These are phyloP conservation scores for Cordyceps cateniannulata DNA, from an alignment of 2,329 filamentous ascomycete genomes.

Conservation along the genomic window DNA sequence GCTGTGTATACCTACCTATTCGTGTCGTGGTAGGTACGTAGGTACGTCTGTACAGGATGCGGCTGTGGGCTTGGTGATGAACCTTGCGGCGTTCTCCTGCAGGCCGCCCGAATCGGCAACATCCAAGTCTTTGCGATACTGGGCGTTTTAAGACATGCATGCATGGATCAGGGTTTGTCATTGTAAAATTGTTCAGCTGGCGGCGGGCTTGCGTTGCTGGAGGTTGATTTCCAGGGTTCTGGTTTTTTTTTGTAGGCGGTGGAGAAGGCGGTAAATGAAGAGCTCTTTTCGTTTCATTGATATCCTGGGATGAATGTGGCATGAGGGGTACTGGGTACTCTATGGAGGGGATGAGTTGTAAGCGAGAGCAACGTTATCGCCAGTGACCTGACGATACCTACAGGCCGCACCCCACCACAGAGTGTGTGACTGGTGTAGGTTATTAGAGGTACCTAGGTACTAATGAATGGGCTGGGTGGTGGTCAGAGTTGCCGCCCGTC, in stretches of 20 bases:
- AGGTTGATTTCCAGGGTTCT: not conserved
- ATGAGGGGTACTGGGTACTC: not conserved
- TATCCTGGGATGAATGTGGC: not conserved
- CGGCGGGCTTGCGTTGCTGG: not conserved
- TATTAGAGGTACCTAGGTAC: too few species aligned
- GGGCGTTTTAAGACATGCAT: not conserved
- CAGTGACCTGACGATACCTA: not conserved
- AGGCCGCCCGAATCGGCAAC: not conserved
- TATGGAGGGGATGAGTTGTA: too few species aligned
- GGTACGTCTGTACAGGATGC: too few species aligned
- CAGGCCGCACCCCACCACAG: not conserved
- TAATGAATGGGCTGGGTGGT: too few species aligned
- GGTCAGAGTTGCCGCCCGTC: too few species aligned
- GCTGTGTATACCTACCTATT: too few species aligned
- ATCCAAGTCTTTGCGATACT: not conserved
- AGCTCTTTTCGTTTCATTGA: not conserved
- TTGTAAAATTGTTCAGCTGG: not conserved
- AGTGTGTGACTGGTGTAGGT: too few species aligned
- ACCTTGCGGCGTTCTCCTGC: not conserved
- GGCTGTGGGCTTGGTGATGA: too few species aligned
- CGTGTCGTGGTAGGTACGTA: not conserved
- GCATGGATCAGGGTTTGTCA: conserved; percentile 3
- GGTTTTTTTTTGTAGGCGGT: not conserved
- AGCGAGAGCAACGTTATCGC: not conserved
- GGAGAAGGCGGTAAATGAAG: not conserved